These are phyloP conservation scores for Aspergillus diversus DNA, from an alignment of 495 filamentous ascomycete genomes.

Conservation along the genomic window DNA sequence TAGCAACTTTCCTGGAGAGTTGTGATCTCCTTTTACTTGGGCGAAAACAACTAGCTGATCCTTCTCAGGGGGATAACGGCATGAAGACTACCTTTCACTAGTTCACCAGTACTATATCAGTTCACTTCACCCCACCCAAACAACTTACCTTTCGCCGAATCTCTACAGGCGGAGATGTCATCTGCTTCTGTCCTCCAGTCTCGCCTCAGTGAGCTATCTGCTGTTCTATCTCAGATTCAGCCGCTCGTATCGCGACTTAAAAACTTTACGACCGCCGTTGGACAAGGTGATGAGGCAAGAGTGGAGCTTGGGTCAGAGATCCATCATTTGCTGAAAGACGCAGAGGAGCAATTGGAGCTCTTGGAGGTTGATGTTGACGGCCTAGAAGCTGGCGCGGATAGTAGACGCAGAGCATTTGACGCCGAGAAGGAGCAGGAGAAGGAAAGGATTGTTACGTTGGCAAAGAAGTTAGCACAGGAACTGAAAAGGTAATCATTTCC, in stretches of 20 bases:
- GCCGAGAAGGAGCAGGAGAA: conserved; percentile 58
- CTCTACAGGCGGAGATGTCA: conserved; percentile 54
- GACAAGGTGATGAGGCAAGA: conserved; percentile 64
- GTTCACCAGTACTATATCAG: neutral
- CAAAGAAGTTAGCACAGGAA: conserved; percentile 66
- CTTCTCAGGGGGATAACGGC: neutral
- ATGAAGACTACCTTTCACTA: neutral
- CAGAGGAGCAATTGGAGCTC: conserved; percentile 85
- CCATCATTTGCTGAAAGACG: conserved; percentile 76
- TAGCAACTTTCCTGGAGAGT: neutral
- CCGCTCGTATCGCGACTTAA: conserved; percentile 77
- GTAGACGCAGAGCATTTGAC: conserved; percentile 40
- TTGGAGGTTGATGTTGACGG: conserved; percentile 78
- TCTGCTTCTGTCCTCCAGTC: conserved; percentile 60
- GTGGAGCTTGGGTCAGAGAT: conserved; percentile 84
- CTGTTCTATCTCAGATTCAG: conserved; percentile 66
- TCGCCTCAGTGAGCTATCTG: conserved; percentile 69
- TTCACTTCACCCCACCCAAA: neutral
- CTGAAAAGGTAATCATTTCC: conserved; percentile 60
- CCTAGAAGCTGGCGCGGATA: conserved; percentile 49
- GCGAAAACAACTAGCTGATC: neutral
- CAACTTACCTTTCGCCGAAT: neutral
- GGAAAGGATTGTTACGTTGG: conserved; percentile 63
- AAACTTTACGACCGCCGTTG: conserved; percentile 65
- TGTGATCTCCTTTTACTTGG: neutral